Base-by-base conservation (phyloP, 257 asterid genomes). In the Plantago ovata region DNA sequence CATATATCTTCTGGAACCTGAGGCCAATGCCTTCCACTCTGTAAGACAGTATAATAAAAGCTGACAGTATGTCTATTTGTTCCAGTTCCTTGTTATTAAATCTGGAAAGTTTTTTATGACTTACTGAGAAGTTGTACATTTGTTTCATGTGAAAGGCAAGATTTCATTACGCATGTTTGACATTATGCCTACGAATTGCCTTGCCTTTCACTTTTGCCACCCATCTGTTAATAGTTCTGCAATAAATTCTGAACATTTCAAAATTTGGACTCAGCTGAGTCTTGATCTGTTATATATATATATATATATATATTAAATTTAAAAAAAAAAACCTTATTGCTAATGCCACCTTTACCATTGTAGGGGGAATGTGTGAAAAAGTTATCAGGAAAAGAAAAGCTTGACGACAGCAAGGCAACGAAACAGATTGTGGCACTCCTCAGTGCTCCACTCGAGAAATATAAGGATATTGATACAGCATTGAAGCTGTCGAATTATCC, bases 361-460 rank as follows among this genome's bases (percentile, higher is more conserved):
- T 84, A 93, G 99, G 99, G 97, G 56, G 94, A 94, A 58, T 86
- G 97, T 66, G 87, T 84, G 40, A 78, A 67, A 64, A 86, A 82
- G 67, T 92, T 93, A 54, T 84, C 95, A 24, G 94, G 92, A 62
- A 82, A 81, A 73, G 95, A 87, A 75, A 86, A 81, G 84, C 83
- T 89, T 56, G 84, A 79, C 58, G 97, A 93, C 71, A 75, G 71
- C 75, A 81, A 79, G 77, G 94, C 96, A 61, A 86, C 94, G 57
- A 93, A 86, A 76, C 94, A 83, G 80, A 81, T 89, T 59, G 93
- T 93, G 70, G 86, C 96, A 53, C 95, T 93, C 76, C 77, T 89
- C 57, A 93, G 97, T 77, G 96, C 99, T 69, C 97, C 99, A n/a
- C 79, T 93, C 48, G 88, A 89, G 64, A 93, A 89, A 72, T 93